These are phyloP conservation scores for Akanthomyces uredinophilus DNA, from an alignment of 2,329 filamentous ascomycete species.

Conservation along the genomic window DNA sequence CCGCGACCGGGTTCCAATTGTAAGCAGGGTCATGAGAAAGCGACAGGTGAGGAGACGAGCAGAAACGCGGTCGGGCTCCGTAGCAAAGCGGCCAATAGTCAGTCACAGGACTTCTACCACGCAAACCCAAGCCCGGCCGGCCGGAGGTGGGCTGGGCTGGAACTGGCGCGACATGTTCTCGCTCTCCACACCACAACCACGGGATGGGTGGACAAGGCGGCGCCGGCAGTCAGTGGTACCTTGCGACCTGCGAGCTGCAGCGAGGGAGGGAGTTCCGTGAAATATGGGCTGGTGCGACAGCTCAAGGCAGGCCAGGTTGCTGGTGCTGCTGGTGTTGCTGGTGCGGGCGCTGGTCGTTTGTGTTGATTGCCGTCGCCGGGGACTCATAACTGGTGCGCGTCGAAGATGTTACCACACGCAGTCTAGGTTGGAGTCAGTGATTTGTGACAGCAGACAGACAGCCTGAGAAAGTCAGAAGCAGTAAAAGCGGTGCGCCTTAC, in stretches of 20 bases:
- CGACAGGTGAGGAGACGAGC: not conserved
- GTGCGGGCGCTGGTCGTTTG: not conserved
- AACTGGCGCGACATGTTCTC: not conserved
- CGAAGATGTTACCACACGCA: not conserved
- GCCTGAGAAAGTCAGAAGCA: not conserved
- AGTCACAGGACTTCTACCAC: not conserved
- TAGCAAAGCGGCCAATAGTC: constrained; percentile 5
- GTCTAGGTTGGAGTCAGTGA: not conserved
- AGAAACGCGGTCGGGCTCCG: not conserved
- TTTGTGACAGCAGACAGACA: not conserved
- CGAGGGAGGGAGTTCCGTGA: not conserved
- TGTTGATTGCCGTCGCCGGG: not conserved
- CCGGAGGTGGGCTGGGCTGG: not conserved
- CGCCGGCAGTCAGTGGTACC: constrained; percentile 11
- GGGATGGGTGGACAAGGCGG: not conserved
- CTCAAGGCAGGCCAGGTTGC: constrained; percentile 4
- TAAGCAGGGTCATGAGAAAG: not conserved
- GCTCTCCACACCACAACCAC: not conserved
- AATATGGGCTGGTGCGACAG: not conserved
- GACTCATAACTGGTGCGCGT: not conserved
- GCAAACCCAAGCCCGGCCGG: not conserved
- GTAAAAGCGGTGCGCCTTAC: not conserved
- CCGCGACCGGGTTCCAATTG: not conserved
- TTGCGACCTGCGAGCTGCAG: not conserved
- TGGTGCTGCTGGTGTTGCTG: not conserved